phyloP scores from a whole-genome alignment of 2,329 filamentous ascomycete genomes.

The Alternaria viburni region DNA sequence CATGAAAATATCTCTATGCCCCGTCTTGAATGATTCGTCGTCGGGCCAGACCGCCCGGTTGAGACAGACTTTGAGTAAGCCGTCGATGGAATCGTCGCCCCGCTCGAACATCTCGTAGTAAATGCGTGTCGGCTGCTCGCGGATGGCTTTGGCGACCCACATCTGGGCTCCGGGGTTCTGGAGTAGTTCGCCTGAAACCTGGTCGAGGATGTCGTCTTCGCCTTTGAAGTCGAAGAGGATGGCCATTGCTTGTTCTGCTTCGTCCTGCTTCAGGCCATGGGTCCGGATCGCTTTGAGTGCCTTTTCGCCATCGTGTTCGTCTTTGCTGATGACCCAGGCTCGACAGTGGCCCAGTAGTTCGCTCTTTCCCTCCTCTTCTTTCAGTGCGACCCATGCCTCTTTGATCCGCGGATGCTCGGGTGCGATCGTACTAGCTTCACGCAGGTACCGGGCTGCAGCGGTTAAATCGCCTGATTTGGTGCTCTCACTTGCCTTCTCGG shows the following conservation, averaged over 20 bases:
- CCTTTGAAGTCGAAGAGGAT: constrained; percentile 51
- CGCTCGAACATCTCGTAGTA: constrained; percentile 54
- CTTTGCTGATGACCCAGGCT: constrained; percentile 42
- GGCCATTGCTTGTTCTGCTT: constrained; percentile 49
- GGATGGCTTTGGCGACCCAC: constrained; percentile 48
- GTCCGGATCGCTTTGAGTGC: constrained; percentile 40
- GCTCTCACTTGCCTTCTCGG: constrained; percentile 35
- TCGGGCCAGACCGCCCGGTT: constrained; percentile 52
- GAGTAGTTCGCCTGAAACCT: constrained; percentile 49
- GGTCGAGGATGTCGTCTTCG: constrained; percentile 51
- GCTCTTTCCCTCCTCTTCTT: constrained; percentile 46
- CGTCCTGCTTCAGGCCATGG: constrained; percentile 43
- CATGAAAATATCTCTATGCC: constrained; percentile 67
- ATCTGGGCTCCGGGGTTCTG: constrained; percentile 47
- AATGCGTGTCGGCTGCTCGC: constrained; percentile 49
- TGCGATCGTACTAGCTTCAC: constrained; percentile 53
- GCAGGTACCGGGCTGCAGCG: constrained; percentile 50
- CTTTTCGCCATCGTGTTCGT: constrained; percentile 51
- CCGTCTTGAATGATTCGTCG: constrained; percentile 53
- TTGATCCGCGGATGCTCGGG: constrained; percentile 51
- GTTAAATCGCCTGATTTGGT: constrained; percentile 43
- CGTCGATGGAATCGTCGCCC: constrained; percentile 55
- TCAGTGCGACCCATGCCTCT: constrained; percentile 49
- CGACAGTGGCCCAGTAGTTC: constrained; percentile 44
- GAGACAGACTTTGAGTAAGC: constrained; percentile 51